phyloP scores from a whole-genome alignment of 768 basidiomycete species.

The Mycena amicta region DNA sequence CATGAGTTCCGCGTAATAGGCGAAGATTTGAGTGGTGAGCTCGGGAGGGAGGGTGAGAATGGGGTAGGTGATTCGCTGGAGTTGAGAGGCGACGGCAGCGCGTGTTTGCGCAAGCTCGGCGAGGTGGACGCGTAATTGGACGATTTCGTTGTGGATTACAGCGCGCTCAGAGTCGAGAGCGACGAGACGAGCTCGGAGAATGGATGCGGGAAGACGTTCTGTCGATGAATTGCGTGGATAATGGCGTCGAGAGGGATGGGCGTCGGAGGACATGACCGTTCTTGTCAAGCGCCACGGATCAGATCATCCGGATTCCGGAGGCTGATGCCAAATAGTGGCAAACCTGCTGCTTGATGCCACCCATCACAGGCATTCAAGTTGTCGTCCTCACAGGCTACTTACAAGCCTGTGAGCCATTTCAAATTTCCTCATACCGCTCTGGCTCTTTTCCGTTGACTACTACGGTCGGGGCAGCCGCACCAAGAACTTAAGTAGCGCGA shows the following conservation, averaged over 20 bases:
- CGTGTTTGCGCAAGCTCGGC: background rate
- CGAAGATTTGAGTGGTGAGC: background rate
- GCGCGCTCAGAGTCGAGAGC: background rate
- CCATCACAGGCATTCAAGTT: too few relatives aligned
- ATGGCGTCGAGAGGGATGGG: background rate
- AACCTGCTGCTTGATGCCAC: too few relatives aligned
- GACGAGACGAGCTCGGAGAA: background rate
- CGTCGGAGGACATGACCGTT: background rate
- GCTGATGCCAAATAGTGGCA: too few relatives aligned
- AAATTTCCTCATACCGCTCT: too few relatives aligned
- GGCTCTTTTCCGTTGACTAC: too few relatives aligned
- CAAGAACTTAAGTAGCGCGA: too few relatives aligned
- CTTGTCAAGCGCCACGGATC: background rate
- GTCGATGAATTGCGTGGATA: background rate
- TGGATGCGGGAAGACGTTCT: background rate
- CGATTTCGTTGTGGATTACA: background rate
- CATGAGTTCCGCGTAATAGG: background rate
- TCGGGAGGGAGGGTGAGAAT: background rate
- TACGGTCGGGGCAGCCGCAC: too few relatives aligned
- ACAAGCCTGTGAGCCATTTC: too few relatives aligned
- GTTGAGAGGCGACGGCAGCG: background rate
- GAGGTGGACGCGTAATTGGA: background rate
- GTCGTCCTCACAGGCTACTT: too few relatives aligned
- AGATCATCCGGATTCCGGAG: background rate
- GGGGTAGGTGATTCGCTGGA: background rate